These are phyloP conservation scores for Capronia americana DNA, from an alignment of 2,329 filamentous ascomycete species.

Conservation along the genomic window DNA sequence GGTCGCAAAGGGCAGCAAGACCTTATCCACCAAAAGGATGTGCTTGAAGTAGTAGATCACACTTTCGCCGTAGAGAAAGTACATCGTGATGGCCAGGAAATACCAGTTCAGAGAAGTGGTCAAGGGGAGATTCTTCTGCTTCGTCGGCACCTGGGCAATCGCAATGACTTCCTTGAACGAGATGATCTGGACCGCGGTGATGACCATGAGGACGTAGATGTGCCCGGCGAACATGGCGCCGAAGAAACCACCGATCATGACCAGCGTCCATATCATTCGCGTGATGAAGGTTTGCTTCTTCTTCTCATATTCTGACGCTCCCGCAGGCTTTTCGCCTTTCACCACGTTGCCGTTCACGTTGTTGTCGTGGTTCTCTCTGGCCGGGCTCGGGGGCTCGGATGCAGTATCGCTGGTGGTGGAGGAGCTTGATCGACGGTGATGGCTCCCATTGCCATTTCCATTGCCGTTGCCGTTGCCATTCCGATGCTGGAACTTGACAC, in stretches of 20 bases:
- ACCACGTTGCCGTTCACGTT: constrained; percentile 36
- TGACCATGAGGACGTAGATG: constrained; percentile 93
- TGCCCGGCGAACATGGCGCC: constrained; percentile 91
- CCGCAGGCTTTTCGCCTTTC: constrained; percentile 46
- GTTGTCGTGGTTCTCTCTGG: constrained; percentile 44
- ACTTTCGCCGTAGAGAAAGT: constrained; percentile 97
- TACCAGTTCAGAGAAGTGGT: constrained; percentile 99
- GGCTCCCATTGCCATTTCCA: constrained; percentile 49
- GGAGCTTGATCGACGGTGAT: constrained; percentile 60
- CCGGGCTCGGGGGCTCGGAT: constrained; percentile 59
- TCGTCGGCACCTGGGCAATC: constrained; percentile 91
- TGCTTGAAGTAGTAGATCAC: constrained; percentile 99
- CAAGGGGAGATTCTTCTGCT: constrained; percentile 86
- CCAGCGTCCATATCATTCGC: constrained; percentile 94
- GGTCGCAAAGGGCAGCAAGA: constrained; percentile 89
- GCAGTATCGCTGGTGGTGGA: constrained; percentile 61
- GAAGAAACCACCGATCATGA: constrained; percentile 97
- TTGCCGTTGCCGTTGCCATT: constrained; percentile 59
- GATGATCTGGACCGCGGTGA: constrained; percentile 92
- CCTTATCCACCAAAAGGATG: constrained; percentile 91
- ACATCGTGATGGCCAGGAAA: constrained; percentile 98
- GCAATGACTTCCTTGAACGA: constrained; percentile 99
- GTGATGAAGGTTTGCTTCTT: constrained; percentile 99
- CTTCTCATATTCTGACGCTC: constrained; percentile 84
- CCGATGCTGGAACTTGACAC: constrained; percentile 67